Evolutionary conservation across 257 asterid species (phyloP).

Genomic region (Capsicum baccatum): DNA sequence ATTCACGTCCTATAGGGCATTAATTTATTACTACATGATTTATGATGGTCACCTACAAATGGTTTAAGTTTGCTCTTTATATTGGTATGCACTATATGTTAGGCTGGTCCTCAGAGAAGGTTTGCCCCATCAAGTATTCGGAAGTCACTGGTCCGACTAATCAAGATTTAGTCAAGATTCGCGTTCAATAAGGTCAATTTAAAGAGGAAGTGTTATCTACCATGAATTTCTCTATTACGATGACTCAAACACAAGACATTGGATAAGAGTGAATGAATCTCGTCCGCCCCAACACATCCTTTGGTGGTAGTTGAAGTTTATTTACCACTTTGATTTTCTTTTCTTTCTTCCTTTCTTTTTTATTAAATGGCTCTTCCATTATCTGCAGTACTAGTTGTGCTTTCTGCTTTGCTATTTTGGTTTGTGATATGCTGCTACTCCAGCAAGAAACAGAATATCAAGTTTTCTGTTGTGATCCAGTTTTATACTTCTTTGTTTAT

Average conservation of each 20-base stretch:
- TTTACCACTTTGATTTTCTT: not conserved
- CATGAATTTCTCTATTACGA: not conserved
- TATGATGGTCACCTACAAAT: not conserved
- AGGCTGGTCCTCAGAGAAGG: not conserved
- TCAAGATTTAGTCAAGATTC: not conserved
- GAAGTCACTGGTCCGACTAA: not conserved
- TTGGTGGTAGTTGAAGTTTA: not conserved
- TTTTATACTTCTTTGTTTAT: not conserved
- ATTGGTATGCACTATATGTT: not conserved
- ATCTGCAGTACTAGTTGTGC: not conserved
- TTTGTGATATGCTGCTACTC: not conserved
- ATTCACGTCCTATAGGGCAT: not conserved
- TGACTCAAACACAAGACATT: not conserved
- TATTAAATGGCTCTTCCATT: no score
- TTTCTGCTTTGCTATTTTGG: not conserved
- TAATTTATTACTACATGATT: not conserved
- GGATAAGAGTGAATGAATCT: not conserved
- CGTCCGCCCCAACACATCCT: not conserved
- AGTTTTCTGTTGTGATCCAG: not conserved
- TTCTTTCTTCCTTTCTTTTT: not conserved
- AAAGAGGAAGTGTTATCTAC: not conserved
- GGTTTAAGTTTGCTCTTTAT: not conserved
- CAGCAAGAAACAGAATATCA: not conserved
- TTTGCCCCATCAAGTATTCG: not conserved
- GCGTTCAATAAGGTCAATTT: not conserved